Conservation (phyloP, 768 basidiomycete species). For the Candolleomyces aberdarensis region DNA sequence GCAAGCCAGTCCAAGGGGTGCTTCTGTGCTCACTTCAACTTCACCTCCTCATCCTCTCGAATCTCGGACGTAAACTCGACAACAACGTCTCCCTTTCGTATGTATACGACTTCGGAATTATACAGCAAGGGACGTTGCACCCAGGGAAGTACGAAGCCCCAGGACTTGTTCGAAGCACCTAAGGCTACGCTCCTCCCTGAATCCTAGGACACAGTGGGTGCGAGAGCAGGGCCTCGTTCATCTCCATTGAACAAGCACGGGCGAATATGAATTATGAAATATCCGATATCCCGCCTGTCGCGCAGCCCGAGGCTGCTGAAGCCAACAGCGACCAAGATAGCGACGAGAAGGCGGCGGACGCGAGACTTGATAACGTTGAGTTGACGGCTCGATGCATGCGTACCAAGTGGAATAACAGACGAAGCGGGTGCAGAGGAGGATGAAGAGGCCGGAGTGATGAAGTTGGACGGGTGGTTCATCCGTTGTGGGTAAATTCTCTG, state of each 20-base stretch:
- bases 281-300: too few relatives aligned
- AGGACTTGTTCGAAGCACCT: slow-evolving; percentile 48
- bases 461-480: slow-evolving; percentile 62
- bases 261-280: slow-evolving; percentile 42
- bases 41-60: too few relatives aligned
- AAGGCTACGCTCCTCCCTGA: slow-evolving; percentile 45
- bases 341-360: too few relatives aligned
- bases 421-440: too few relatives aligned
- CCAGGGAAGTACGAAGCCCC: slow-evolving; percentile 26
- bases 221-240: slow-evolving; percentile 68
- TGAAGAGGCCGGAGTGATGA: slow-evolving; percentile 34
- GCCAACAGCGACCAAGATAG: too few relatives aligned
- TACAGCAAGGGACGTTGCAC: slow-evolving; percentile 39
- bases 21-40: too few relatives aligned
- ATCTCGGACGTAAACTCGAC: too few relatives aligned
- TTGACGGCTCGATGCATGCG: slow-evolving; percentile 47
- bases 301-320: too few relatives aligned
- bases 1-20: too few relatives aligned
- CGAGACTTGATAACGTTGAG: slow-evolving; percentile 47
- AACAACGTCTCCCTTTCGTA: too few relatives aligned
- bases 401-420: slow-evolving; percentile 55
- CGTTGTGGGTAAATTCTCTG: slow-evolving; percentile 51
- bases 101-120: slow-evolving; percentile 52
- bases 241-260: slow-evolving; percentile 65
- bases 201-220: slow-evolving; percentile 36